These are phyloP conservation scores for Hordeum marinum DNA, from an alignment of 176 grass and related monocot species.

Conservation along the genomic window DNA sequence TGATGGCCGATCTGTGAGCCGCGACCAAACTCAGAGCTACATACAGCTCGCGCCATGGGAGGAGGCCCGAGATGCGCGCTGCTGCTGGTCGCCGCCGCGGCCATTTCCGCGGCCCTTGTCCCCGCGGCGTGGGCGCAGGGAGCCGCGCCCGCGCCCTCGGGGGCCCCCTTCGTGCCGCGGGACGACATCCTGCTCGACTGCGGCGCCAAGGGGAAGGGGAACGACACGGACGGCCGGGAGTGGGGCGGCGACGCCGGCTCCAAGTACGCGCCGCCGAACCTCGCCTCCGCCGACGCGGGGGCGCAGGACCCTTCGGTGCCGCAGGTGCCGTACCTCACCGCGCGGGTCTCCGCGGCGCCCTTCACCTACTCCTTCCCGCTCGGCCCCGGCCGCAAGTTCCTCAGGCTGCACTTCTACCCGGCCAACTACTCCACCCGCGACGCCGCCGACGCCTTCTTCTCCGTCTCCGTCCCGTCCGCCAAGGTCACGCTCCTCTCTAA, in stretches of 20 bases:
- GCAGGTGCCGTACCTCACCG: slow-evolving; percentile 69
- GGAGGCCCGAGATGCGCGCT: not conserved
- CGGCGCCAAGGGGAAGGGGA: slow-evolving; percentile 41
- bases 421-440: slow-evolving; percentile 42
- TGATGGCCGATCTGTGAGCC: slow-evolving; percentile 37
- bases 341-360: slow-evolving; percentile 52
- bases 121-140: slow-evolving; percentile 12
- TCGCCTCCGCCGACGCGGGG: slow-evolving; percentile 6
- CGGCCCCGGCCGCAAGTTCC: slow-evolving; percentile 62
- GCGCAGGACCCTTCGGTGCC: slow-evolving; percentile 53
- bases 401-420: slow-evolving; percentile 87
- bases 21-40: not conserved
- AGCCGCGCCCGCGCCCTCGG: not conserved
- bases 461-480: slow-evolving; percentile 42
- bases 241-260: slow-evolving; percentile 59
- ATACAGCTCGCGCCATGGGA: not conserved
- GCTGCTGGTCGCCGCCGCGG: not conserved
- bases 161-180: slow-evolving; percentile 35
- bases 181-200: slow-evolving; percentile 75
- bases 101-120: not conserved
- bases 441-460: slow-evolving; percentile 68
- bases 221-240: slow-evolving; percentile 41
- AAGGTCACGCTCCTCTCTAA: slow-evolving; percentile 62
- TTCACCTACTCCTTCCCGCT: slow-evolving; percentile 93
- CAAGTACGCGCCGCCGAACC: slow-evolving; percentile 47